Percentiles rank a stretch among this genome's conserved stretches.
These are phyloP conservation scores for Beauveria medogensis DNA, from an alignment of 2,329 filamentous ascomycete species.

Conservation along the genomic window DNA sequence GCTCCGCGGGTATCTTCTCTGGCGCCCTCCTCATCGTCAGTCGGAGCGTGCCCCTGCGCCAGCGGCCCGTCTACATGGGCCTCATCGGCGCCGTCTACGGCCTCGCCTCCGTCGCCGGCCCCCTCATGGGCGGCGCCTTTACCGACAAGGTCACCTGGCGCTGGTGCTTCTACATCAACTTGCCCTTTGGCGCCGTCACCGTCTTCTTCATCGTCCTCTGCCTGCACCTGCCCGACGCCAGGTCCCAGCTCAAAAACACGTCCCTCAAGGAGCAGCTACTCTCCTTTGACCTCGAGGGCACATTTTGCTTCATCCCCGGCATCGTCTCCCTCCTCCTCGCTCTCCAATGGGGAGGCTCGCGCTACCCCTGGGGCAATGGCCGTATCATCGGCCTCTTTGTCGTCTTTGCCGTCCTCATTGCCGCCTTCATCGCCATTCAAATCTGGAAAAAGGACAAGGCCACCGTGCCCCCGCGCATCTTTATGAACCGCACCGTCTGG, in stretches of 20 bases:
- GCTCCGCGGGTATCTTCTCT: slow-evolving; percentile 34
- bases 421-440: slow-evolving; percentile 20
- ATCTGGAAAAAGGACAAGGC: slow-evolving; percentile 27
- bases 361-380: slow-evolving; percentile 20
- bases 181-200: slow-evolving; percentile 26
- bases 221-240: slow-evolving; percentile 14
- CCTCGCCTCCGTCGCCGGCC: slow-evolving; percentile 22
- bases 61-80: slow-evolving; percentile 31
- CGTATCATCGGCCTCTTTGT: slow-evolving; percentile 40
- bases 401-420: slow-evolving; percentile 15
- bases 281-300: slow-evolving; percentile 33
- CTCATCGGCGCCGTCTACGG: slow-evolving; percentile 31
- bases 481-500: slow-evolving; percentile 32
- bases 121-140: slow-evolving; percentile 18
- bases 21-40: slow-evolving; percentile 32
- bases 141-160: slow-evolving; percentile 20
- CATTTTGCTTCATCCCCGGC: slow-evolving; percentile 16
- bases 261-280: slow-evolving; percentile 32
- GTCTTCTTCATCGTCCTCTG: slow-evolving; percentile 19
- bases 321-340: slow-evolving; percentile 37
- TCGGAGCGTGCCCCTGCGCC: slow-evolving; percentile 11
- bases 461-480: slow-evolving; percentile 33
- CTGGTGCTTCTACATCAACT: slow-evolving; percentile 25
- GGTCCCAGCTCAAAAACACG: slow-evolving; percentile 9
- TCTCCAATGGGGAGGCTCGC: slow-evolving; percentile 34